Evolutionary conservation across 257 asterid species (phyloP), one percentile per base, ranked within the genome.

Genomic region (Datura wrightii): DNA sequence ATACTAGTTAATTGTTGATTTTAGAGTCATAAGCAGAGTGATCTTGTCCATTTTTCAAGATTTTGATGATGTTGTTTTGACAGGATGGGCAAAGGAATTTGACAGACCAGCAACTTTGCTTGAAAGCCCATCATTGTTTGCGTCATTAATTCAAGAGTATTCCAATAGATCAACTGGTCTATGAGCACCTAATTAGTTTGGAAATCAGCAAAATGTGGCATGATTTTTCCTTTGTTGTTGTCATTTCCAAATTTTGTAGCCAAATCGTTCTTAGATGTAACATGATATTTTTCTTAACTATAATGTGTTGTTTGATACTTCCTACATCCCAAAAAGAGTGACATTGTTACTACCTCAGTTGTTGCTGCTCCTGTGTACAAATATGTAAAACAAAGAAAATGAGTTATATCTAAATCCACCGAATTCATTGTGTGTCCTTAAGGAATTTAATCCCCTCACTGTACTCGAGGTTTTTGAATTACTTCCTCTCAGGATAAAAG

Each of bases 141-240:
- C 89, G 10, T 91, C 95, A 80, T 53, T 93, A 87, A 95, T 93
- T 37, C 90, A 91, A 80, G 97, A 93, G 76, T 93, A 92, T 80
- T 85, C 94, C 58, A 89, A 87, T 66, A 87, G 97, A 82, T 88
- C 97, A 66, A 74, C 92, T 15, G 92, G 86, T 15, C 48, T 89
- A 46, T 92, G 87, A 89, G 70, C 31, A 9, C n/a, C 15, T 34
- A 65, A 24, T 24, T 1, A 65, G 10, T 36, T 65, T 65, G 72
- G 46, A 65, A 34, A 65, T 65, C 46, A 65, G 72, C 16, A 65
- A 36, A 65, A 31, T 31, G n/a, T 34, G 72, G 6, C 42, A 13
- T 65, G 19, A 65, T 65, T 31, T 65, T 62, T 31, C 11, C 70
- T 62, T 24, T 62, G 42, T 24, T 2, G 24, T 16, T 6, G 5